Conservation (phyloP, 768 basidiomycete species). For the Lactarius vividus region DNA sequence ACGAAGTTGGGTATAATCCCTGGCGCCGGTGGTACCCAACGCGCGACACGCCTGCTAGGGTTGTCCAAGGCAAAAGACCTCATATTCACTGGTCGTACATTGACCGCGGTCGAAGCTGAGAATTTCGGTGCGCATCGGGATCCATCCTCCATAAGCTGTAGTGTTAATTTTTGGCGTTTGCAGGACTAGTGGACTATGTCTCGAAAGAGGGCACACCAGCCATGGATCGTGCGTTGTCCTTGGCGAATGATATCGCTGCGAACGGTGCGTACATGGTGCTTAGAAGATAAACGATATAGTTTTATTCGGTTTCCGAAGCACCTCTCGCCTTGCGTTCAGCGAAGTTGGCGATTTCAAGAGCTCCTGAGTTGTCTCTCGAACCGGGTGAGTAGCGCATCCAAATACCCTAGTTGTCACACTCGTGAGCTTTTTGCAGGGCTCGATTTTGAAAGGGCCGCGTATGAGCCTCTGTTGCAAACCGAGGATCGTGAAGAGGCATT, state of each 20-base stretch:
- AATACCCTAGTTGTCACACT: neutral
- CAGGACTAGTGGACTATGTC: constrained; percentile 83
- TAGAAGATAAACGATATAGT: neutral
- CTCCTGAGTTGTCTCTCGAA: constrained; percentile 75
- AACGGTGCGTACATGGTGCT: constrained; percentile 51
- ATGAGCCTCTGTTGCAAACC: constrained; percentile 71
- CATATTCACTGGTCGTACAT: constrained; percentile 74
- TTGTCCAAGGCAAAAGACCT: constrained; percentile 80
- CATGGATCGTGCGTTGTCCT: constrained; percentile 63
- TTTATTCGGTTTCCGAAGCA: constrained; percentile 43
- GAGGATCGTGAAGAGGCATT: constrained; percentile 83
- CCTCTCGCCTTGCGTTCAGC: constrained; percentile 86
- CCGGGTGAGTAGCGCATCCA: constrained; percentile 46
- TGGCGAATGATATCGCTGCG: constrained; percentile 65
- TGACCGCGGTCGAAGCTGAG: constrained; percentile 65
- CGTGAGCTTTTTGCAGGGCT: constrained; percentile 49
- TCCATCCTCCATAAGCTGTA: neutral
- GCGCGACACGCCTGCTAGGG: constrained; percentile 74
- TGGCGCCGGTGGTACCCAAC: constrained; percentile 87
- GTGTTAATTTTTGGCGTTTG: neutral
- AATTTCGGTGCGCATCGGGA: constrained; percentile 55
- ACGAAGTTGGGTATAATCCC: constrained; percentile 79
- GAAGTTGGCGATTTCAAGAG: constrained; percentile 79
- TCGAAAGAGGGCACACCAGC: constrained; percentile 58
- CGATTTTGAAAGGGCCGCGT: constrained; percentile 86